Conservation (phyloP, 106 monocot genomes). For the Narthecium ossifragum region DNA sequence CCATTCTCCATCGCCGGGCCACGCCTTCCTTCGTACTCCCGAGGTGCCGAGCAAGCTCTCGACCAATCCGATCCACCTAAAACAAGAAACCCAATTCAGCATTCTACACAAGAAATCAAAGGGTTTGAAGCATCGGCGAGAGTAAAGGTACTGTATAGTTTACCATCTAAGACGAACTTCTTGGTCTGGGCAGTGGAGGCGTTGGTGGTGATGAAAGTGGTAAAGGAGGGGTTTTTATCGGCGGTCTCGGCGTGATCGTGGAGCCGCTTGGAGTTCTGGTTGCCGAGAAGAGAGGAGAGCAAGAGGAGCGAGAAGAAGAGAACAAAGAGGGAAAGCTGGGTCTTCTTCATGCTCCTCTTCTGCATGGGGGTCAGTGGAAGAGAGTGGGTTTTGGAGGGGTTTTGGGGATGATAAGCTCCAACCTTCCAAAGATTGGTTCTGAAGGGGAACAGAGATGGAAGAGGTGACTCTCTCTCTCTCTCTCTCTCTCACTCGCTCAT, state of each 20-base stretch:
- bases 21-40: slow-evolving; percentile 14
- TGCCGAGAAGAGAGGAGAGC: slow-evolving; percentile 37
- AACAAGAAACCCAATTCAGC: background rate
- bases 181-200: slow-evolving; percentile 1
- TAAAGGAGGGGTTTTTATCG: slow-evolving; percentile 13
- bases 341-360: slow-evolving; percentile 36
- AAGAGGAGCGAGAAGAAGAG: slow-evolving; percentile 38
- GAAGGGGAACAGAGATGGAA: no score
- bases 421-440: no score
- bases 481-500: no score
- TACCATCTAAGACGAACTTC: slow-evolving; percentile 4
- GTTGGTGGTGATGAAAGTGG: slow-evolving; percentile 17
- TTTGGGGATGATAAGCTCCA: no score
- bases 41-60: slow-evolving; percentile 28
- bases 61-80: slow-evolving; percentile 53
- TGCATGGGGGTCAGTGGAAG: slow-evolving; percentile 18
- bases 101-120: background rate
- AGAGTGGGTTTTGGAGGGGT: no score
- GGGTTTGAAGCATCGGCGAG: background rate
- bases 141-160: background rate
- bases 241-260: background rate
- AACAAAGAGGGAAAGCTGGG: slow-evolving; percentile 25
- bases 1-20: background rate
- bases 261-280: slow-evolving; percentile 12
- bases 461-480: no score